Conservation (phyloP, 83 land plant genomes). For the Diphasiastrum complanatum region DNA sequence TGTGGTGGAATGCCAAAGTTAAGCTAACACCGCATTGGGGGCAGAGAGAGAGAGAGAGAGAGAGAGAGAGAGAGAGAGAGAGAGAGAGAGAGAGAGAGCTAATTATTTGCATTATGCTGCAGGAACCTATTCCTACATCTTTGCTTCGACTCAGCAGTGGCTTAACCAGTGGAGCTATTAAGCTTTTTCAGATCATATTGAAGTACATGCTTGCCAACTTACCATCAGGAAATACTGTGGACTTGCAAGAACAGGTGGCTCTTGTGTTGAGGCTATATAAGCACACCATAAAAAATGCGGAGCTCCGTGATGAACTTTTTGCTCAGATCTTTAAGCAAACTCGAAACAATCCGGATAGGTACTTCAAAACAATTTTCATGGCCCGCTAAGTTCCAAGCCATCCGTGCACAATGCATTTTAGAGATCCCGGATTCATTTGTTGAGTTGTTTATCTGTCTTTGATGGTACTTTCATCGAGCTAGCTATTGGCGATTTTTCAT, state of each 20-base stretch:
- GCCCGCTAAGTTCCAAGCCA: too few species aligned
- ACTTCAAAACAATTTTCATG: too few species aligned
- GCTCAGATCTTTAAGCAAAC: slow-evolving; percentile 90
- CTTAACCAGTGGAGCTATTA: slow-evolving; percentile 65
- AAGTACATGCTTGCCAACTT: slow-evolving; percentile 89
- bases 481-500: too few species aligned
- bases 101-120: slow-evolving; percentile 8
- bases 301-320: slow-evolving; percentile 92
- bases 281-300: slow-evolving; percentile 84
- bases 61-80: background rate
- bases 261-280: slow-evolving; percentile 72
- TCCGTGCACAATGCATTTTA: too few species aligned
- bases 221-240: slow-evolving; percentile 42
- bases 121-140: slow-evolving; percentile 98
- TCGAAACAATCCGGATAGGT: slow-evolving; percentile 86
- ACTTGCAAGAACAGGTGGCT: slow-evolving; percentile 67
- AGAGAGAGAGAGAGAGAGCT: background rate
- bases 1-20: background rate
- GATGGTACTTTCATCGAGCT: too few species aligned
- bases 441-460: too few species aligned
- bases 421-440: too few species aligned
- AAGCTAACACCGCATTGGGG: background rate
- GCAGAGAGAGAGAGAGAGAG: background rate
- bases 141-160: slow-evolving; percentile 73
- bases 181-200: slow-evolving; percentile 72